Percentiles rank a stretch among this genome's conserved stretches.
Conservation (phyloP, 495 filamentous ascomycete species). For the Penicillium macrosclerotiorum region DNA sequence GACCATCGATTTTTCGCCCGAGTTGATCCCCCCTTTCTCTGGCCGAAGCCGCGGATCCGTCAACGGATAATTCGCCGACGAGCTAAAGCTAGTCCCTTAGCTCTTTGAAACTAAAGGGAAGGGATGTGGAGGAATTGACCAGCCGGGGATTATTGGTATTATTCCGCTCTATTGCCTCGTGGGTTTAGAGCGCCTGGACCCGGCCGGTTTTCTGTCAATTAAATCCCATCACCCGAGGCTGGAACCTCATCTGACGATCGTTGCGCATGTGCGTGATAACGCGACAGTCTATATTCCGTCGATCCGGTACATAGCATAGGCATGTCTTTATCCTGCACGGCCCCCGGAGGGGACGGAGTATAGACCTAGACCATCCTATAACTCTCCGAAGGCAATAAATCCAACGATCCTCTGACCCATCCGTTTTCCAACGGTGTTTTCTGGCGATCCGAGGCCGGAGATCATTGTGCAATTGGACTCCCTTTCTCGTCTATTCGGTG, state of each 20-base stretch:
- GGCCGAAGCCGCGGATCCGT: conserved; percentile 15
- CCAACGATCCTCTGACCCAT: no score
- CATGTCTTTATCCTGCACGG: no score
- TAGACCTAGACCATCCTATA: no score
- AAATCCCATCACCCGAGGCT: background rate
- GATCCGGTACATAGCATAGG: no score
- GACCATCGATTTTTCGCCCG: no score
- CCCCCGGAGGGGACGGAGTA: background rate
- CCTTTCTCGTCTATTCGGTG: background rate
- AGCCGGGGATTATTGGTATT: no score
- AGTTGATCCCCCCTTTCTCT: no score
- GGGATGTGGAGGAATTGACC: no score
- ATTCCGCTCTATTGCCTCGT: conserved; percentile 18
- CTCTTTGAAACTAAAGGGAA: no score
- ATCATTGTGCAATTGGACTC: background rate
- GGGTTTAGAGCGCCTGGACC: conserved; percentile 1
- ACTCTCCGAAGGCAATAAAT: no score
- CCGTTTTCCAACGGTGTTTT: conserved; percentile 6
- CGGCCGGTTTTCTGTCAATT: conserved; percentile 1
- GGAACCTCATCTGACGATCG: background rate
- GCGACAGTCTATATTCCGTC: no score
- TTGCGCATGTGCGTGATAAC: conserved; percentile 8
- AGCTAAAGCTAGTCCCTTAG: no score
- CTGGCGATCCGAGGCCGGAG: background rate
- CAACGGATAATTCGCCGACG: conserved; percentile 19